Evolutionary conservation across 2,329 filamentous ascomycete species (phyloP), one percentile per base, ranked within the genome.

Genomic region (Phoma herbarum): DNA sequence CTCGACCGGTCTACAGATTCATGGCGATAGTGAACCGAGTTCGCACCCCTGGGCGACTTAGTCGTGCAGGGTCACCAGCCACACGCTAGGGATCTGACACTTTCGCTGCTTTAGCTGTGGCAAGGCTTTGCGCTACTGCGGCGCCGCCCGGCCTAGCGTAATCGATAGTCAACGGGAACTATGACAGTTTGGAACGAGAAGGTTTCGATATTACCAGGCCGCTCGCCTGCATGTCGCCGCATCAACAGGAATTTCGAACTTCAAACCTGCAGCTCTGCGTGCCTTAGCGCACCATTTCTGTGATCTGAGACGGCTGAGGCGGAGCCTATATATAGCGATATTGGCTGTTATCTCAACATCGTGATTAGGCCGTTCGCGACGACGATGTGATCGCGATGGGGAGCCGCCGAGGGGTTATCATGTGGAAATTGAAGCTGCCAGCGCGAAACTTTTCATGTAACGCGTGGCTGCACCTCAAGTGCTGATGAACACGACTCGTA

Each of bases 291-390:
- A 29, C 41, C 22, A 18, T 16, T 49, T 23, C n/a, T 46, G 44
- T 20, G 42, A 26, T 46, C 35, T 20, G 20, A 50, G 12, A 44
- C 46, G 50, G 50, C n/a, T 28, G 50, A 45, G 18, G 33, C 41
- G 12, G 50, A 3, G 31, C 25, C 56, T 59, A 59, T 59, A 50
- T 47, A 59, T 47, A 54, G 45, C 33, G 26, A 50, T 53, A 53
- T 59, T 59, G 50, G 45, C 14, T 59, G 31, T 29, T 46, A 33
- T 59, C 56, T 54, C 50, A 59, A 54, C 56, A 50, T 41, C 41
- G 20, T 20, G 26, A 46, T 54, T 49, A 20, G 31, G 23, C 25
- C 12, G n/a, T 22, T 39, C 22, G 51, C 54, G 50, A 54, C 56
- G 45, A 44, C 45, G 44, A 25, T n/a, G 28, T 16, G 39, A 54